Conservation (phyloP, 2,329 filamentous ascomycete genomes). For the Colletotrichum sp. region DNA sequence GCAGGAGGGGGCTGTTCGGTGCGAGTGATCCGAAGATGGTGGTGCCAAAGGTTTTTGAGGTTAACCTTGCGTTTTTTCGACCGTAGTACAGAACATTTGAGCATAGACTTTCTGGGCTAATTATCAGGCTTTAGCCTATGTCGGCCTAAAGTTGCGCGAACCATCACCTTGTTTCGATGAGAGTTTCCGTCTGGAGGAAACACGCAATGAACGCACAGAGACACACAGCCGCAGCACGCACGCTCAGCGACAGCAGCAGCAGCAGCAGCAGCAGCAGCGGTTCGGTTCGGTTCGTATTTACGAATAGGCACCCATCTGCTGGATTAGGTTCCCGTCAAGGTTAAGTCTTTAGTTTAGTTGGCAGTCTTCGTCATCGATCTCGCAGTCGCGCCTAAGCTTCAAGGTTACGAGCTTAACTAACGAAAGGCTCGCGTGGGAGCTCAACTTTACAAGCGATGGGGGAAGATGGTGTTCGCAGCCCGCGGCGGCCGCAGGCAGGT, state of each 20-base stretch:
- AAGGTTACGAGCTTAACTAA: neutral
- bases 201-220: neutral
- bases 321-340: neutral
- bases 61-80: neutral
- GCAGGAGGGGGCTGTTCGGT: neutral
- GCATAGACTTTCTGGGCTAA: neutral
- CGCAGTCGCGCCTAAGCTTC: neutral
- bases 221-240: neutral
- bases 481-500: neutral
- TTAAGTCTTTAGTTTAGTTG: neutral
- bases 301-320: neutral
- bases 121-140: neutral
- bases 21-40: conserved; percentile 5
- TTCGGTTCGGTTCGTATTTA: neutral
- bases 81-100: neutral
- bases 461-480: neutral
- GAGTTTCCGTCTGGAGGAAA: neutral
- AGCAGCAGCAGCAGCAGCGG: neutral
- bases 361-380: conserved; percentile 7
- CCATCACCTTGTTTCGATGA: neutral
- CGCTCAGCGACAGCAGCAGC: neutral
- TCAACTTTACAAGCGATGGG: neutral
- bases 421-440: neutral
- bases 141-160: neutral
- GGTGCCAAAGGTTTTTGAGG: neutral